A percentile compares a stretch with the other conserved stretches of the same genome.
Evolutionary conservation across 2,329 filamentous ascomycete genomes (phyloP).

Genomic region (Beauveria bassiana): DNA sequence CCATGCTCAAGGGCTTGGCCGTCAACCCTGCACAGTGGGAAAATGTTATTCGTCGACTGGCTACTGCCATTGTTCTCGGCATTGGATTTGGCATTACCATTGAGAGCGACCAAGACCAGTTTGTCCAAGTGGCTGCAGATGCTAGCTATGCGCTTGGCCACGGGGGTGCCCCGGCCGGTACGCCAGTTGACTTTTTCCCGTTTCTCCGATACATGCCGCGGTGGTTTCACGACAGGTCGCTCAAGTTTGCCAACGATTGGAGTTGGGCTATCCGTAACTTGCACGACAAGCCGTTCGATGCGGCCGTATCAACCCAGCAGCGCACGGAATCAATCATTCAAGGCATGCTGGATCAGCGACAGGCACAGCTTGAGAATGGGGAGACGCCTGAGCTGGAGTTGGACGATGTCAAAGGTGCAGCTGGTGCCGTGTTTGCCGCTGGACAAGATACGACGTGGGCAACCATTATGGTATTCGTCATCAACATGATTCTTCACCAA

Average conservation of each 20-base stretch:
- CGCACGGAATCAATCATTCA: conserved; percentile 23
- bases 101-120: conserved; percentile 28
- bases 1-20: conserved; percentile 24
- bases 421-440: conserved; percentile 39
- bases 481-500: conserved; percentile 35
- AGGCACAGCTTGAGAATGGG: conserved; percentile 19
- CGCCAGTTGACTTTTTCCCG: conserved; percentile 41
- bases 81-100: conserved; percentile 37
- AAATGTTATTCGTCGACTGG: conserved; percentile 27
- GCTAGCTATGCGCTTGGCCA: conserved; percentile 22
- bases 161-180: conserved; percentile 24
- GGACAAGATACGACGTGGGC: conserved; percentile 39
- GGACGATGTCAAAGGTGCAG: conserved; percentile 41
- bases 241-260: conserved; percentile 23
- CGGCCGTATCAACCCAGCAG: conserved; percentile 22
- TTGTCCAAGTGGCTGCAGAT: conserved; percentile 30
- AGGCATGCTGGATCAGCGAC: conserved; percentile 20
- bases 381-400: conserved; percentile 26
- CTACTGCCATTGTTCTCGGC: conserved; percentile 32
- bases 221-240: conserved; percentile 25
- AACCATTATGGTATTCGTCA: conserved; percentile 35
- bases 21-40: conserved; percentile 29
- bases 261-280: conserved; percentile 28
- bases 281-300: conserved; percentile 36
- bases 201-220: conserved; percentile 33